These are phyloP conservation scores for Suillus ampliporus DNA, from an alignment of 768 basidiomycete genomes.

Conservation along the genomic window DNA sequence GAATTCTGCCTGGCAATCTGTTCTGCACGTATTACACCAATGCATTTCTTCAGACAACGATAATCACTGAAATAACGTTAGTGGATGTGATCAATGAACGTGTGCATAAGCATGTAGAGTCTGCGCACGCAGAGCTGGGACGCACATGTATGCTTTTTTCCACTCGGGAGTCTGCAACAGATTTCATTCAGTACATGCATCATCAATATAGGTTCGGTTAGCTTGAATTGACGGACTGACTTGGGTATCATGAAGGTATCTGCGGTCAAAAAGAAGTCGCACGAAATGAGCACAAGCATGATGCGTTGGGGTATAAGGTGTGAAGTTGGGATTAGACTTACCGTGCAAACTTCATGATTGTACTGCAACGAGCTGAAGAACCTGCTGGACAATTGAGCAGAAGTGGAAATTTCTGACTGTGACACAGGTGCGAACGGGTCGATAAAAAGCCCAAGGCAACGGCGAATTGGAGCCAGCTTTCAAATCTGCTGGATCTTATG, in stretches of 20 bases:
- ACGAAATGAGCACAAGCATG: not conserved
- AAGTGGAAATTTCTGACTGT: not conserved
- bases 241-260: conserved; percentile 75
- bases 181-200: conserved; percentile 3
- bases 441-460: not conserved
- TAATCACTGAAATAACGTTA: conserved; percentile 61
- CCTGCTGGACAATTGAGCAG: not conserved
- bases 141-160: conserved; percentile 40
- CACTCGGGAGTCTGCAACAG: conserved; percentile 67
- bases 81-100: conserved; percentile 4
- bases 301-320: not conserved
- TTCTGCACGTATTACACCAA: conserved; percentile 56
- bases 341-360: conserved; percentile 65
- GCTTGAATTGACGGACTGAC: conserved; percentile 36
- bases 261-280: conserved; percentile 28
- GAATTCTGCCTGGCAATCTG: conserved; percentile 26
- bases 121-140: conserved; percentile 9
- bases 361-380: not conserved
- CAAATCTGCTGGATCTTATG: not conserved
- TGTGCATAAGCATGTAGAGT: not conserved
- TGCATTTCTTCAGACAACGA: conserved; percentile 68
- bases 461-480: conserved; percentile 1
- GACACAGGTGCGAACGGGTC: not conserved
- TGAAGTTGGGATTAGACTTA: conserved; percentile 30
- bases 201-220: not conserved